A percentile compares a stretch with the other conserved stretches of the same genome.
phyloP scores from a whole-genome alignment of 805 yeast genomes.

The Wickerhamiella azyma region DNA sequence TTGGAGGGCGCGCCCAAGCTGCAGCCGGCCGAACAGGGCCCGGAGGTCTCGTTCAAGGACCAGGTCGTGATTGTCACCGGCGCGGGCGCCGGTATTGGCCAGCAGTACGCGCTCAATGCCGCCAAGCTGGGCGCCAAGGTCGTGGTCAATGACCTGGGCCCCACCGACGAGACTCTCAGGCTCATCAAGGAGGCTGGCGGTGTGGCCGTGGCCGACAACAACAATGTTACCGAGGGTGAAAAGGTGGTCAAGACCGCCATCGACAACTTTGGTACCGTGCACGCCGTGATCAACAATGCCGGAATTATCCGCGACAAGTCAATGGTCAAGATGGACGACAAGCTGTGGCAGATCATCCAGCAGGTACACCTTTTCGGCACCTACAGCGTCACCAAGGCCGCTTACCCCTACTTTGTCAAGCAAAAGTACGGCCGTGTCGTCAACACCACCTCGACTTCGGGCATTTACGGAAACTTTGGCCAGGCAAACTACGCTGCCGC shows the following conservation, averaged over 20 bases:
- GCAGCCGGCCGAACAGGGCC: conserved; percentile 47
- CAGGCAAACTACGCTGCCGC: conserved; percentile 95
- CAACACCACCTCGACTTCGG: conserved; percentile 89
- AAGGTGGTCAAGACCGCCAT: conserved; percentile 67
- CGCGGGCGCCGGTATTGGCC: conserved; percentile 89
- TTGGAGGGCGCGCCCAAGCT: conserved; percentile 38
- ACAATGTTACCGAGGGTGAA: conserved; percentile 71
- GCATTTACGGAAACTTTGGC: conserved; percentile 95
- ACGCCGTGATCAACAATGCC: conserved; percentile 81
- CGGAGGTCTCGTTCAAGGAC: conserved; percentile 48
- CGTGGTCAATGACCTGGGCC: conserved; percentile 77
- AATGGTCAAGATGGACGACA: conserved; percentile 67
- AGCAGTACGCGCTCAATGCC: conserved; percentile 70
- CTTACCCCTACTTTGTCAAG: conserved; percentile 79
- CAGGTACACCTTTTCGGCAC: conserved; percentile 77
- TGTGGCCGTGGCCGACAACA: conserved; percentile 67
- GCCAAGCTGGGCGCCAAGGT: conserved; percentile 92
- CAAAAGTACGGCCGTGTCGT: conserved; percentile 72
- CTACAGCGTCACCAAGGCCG: conserved; percentile 67
- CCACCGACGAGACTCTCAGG: conserved; percentile 58
- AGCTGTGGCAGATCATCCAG: conserved; percentile 69
- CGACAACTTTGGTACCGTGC: conserved; percentile 66
- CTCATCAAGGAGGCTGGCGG: conserved; percentile 66
- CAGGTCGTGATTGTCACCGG: conserved; percentile 90
- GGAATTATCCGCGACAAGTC: conserved; percentile 88